Evolutionary conservation across 345 rosid species (phyloP).

Genomic region (Atalantia buxifolia): DNA sequence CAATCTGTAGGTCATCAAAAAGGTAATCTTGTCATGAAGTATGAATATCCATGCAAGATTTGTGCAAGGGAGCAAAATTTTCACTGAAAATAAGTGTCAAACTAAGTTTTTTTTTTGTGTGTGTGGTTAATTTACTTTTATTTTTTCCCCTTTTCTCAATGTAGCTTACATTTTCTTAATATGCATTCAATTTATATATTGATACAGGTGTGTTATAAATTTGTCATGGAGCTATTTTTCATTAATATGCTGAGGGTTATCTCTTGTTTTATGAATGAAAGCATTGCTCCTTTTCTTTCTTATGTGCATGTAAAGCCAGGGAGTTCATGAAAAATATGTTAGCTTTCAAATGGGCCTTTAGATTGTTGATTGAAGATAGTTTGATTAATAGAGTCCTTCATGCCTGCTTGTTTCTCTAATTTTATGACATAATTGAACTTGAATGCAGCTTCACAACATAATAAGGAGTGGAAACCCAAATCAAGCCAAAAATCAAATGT

Average conservation of each 20-base stretch:
- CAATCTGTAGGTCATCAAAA: slow-evolving; percentile 56
- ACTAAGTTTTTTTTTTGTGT: not conserved
- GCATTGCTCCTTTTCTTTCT: not conserved
- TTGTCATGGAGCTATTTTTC: not conserved
- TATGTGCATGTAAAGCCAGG: not conserved
- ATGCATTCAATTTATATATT: not conserved
- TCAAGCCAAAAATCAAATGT: slow-evolving; percentile 51
- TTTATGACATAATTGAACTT: slow-evolving; percentile 5
- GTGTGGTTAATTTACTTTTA: not conserved
- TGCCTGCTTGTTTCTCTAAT: not conserved
- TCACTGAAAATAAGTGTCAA: not conserved
- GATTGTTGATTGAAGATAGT: not conserved
- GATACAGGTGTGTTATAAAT: not conserved
- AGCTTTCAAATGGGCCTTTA: not conserved
- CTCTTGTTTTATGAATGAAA: not conserved
- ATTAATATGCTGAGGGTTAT: not conserved
- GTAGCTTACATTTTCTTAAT: not conserved
- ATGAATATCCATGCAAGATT: not conserved
- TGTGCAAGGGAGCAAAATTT: not conserved
- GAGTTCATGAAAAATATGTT: not conserved
- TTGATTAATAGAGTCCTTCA: not conserved
- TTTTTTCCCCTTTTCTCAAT: not conserved
- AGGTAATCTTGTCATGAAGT: slow-evolving; percentile 33
- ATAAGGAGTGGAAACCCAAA: slow-evolving; percentile 91
- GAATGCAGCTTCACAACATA: slow-evolving; percentile 56